Conservation (phyloP, 2,329 filamentous ascomycete species). For the Penicillium decumbens region DNA sequence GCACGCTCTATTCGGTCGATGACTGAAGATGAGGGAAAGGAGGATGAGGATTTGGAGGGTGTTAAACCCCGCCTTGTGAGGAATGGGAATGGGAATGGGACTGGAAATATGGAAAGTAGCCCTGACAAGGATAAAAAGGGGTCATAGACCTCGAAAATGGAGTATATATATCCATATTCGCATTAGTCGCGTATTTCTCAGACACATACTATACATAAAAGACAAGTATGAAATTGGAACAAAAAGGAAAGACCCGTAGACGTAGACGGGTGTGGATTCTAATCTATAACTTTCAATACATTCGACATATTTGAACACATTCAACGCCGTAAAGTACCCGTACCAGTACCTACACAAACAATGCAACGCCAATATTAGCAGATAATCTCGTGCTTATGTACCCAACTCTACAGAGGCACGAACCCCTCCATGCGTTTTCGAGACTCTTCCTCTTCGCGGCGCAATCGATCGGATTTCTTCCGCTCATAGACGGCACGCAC, state of each 20-base stretch:
- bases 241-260: background rate
- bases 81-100: constrained; percentile 6
- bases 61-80: constrained; percentile 37
- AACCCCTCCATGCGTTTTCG: constrained; percentile 30
- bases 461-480: constrained; percentile 60
- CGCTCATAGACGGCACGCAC: constrained; percentile 88
- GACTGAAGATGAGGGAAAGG: constrained; percentile 25
- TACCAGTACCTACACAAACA: background rate
- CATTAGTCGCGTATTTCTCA: background rate
- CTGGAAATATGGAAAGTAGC: background rate
- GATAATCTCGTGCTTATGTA: background rate
- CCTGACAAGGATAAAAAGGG: background rate
- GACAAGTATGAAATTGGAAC: background rate
- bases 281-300: background rate
- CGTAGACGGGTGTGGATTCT: background rate
- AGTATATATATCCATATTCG: background rate
- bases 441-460: constrained; percentile 26
- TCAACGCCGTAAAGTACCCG: background rate
- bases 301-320: background rate
- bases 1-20: constrained; percentile 1
- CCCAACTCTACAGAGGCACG: constrained; percentile 24
- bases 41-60: constrained; percentile 35
- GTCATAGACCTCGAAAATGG: background rate
- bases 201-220: background rate
- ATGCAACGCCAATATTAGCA: background rate